Conservation (phyloP, 192 early-diverging fungal species). For the Cetraspora pellucida region DNA sequence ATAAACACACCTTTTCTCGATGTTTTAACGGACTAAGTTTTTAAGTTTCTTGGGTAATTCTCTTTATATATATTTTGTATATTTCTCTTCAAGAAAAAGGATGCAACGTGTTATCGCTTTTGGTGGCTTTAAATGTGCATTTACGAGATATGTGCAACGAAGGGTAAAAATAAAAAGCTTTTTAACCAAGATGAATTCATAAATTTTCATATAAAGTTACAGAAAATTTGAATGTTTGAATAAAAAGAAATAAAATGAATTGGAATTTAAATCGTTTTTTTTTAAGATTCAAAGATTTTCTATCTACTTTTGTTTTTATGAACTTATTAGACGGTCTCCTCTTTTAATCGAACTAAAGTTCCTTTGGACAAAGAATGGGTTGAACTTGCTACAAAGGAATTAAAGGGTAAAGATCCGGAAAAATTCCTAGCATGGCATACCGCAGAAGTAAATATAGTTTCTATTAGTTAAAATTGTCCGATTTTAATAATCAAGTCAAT, state of each 20-base stretch:
- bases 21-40: too few relatives aligned
- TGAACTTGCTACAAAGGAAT: slow-evolving; percentile 74
- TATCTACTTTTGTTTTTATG: too few relatives aligned
- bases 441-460: slow-evolving; percentile 59
- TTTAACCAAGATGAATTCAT: not conserved
- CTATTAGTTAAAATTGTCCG: not conserved
- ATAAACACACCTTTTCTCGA: too few relatives aligned
- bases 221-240: not conserved
- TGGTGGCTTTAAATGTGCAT: not conserved
- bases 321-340: slow-evolving; percentile 15
- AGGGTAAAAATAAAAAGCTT: not conserved
- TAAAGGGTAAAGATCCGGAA: slow-evolving; percentile 84
- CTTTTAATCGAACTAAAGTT: slow-evolving; percentile 26
- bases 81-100: not conserved
- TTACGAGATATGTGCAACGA: not conserved
- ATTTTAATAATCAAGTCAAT: not conserved
- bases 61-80: too few relatives aligned
- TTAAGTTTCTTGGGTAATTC: too few relatives aligned
- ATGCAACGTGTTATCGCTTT: not conserved
- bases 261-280: too few relatives aligned
- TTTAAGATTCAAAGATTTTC: too few relatives aligned
- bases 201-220: not conserved
- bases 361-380: slow-evolving; percentile 80
- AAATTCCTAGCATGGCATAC: slow-evolving; percentile 77
- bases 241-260: too few relatives aligned